Conservation (phyloP, 208 protist species). For the Leishmania mexicana region DNA sequence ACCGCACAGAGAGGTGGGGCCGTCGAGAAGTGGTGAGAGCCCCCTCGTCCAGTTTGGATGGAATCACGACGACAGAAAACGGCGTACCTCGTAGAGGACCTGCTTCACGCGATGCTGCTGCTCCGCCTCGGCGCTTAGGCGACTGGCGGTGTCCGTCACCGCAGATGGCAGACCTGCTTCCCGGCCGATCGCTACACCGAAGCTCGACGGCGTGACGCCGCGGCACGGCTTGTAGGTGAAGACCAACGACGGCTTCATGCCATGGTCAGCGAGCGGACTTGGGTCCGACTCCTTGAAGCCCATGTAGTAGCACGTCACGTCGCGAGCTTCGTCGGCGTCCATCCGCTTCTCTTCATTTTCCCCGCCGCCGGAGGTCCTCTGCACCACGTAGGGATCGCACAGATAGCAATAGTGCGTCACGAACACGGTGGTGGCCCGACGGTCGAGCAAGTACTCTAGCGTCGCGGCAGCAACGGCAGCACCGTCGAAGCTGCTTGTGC, state of each 20-base stretch:
- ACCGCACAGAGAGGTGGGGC: background rate
- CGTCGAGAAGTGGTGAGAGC: background rate
- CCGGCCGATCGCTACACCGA: slow-evolving; percentile 89
- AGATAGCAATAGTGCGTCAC: slow-evolving; percentile 95
- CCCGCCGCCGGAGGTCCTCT: background rate
- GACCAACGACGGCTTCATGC: slow-evolving; percentile 34
- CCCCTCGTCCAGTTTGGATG: background rate
- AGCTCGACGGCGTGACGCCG: slow-evolving; percentile 89
- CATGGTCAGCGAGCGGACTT: background rate
- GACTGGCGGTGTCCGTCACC: slow-evolving; percentile 68
- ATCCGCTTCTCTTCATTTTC: background rate
- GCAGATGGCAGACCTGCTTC: slow-evolving; percentile 76
- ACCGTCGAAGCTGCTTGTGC: slow-evolving; percentile 96
- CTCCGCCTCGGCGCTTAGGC: slow-evolving; percentile 58
- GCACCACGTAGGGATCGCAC: slow-evolving; percentile 68
- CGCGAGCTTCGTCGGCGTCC: background rate
- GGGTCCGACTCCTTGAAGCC: slow-evolving; percentile 45
- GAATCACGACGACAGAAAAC: slow-evolving; percentile 14
- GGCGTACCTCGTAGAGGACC: slow-evolving; percentile 31
- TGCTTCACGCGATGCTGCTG: slow-evolving; percentile 34
- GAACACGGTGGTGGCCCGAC: slow-evolving; percentile 87
- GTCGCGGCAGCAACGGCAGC: slow-evolving; percentile 93
- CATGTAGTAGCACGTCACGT: slow-evolving; percentile 87
- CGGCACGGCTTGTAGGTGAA: slow-evolving; percentile 86
- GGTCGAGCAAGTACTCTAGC: slow-evolving; percentile 85